Evolutionary conservation across 2,329 filamentous ascomycete genomes (phyloP).

Genomic region (Aureobasidium sp.): DNA sequence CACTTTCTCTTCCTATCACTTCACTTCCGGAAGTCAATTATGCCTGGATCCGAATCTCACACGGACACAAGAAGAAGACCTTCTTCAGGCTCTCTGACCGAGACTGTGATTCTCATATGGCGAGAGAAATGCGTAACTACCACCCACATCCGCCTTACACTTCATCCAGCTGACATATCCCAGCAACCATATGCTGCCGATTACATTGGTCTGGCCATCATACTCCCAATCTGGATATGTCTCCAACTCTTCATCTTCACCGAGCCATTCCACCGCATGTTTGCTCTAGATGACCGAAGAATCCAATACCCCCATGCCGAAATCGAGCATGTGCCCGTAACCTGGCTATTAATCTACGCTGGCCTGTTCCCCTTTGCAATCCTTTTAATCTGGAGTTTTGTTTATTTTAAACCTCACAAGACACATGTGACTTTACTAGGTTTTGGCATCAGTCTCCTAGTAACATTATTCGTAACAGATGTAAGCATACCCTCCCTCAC

Average conservation of each 20-base stretch:
- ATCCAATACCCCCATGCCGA: constrained; percentile 84
- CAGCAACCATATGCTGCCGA: constrained; percentile 81
- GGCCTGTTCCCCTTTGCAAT: constrained; percentile 62
- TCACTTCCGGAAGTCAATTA: not conserved
- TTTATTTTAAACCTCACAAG: constrained; percentile 63
- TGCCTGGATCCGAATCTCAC: constrained; percentile 20
- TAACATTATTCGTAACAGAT: constrained; percentile 80
- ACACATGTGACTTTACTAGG: constrained; percentile 79
- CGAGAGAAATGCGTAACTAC: constrained; percentile 16
- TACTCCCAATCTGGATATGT: constrained; percentile 61
- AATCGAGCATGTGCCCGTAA: constrained; percentile 71
- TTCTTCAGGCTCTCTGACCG: constrained; percentile 5
- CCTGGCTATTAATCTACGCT: constrained; percentile 73
- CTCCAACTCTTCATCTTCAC: constrained; percentile 59
- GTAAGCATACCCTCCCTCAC: constrained; percentile 19
- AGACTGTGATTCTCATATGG: constrained; percentile 16
- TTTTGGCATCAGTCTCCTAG: constrained; percentile 64
- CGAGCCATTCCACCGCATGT: constrained; percentile 90
- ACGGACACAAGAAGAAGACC: constrained; percentile 6
- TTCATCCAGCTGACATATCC: not conserved
- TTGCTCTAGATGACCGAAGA: constrained; percentile 74
- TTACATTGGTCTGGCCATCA: constrained; percentile 68
- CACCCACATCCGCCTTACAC: not conserved
- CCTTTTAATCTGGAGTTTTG: constrained; percentile 57
- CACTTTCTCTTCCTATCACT: not conserved